Evolutionary conservation across 2,329 filamentous ascomycete species (phyloP).

Genomic region (Plenodomus lindquistii): DNA sequence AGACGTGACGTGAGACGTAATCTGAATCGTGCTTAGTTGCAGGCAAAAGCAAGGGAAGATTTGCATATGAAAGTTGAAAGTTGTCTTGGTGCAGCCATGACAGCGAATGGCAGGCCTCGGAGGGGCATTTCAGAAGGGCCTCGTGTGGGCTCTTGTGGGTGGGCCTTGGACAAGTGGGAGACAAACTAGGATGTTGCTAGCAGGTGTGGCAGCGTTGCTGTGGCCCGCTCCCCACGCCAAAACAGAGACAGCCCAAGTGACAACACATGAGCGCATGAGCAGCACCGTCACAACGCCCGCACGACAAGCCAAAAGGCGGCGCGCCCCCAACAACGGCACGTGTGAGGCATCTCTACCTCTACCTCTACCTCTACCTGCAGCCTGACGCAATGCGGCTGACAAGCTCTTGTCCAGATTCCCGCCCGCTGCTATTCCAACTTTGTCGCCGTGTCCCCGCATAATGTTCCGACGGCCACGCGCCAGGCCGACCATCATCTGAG

Average conservation of each 20-base stretch:
- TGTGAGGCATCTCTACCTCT: slow-evolving; percentile 10
- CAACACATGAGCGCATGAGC: slow-evolving; percentile 10
- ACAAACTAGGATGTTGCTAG: slow-evolving; percentile 11
- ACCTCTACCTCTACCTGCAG: too few species aligned
- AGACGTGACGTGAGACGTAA: too few species aligned
- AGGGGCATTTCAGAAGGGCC: too few species aligned
- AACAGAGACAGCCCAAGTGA: slow-evolving; percentile 21
- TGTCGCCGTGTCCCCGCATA: slow-evolving; percentile 13
- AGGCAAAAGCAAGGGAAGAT: too few species aligned
- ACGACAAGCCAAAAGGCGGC: slow-evolving; percentile 12
- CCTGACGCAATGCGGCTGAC: slow-evolving; percentile 27
- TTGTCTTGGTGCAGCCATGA: too few species aligned
- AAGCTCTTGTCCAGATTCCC: slow-evolving; percentile 14
- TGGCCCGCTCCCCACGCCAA: slow-evolving; percentile 16
- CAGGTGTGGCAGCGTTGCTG: slow-evolving; percentile 13
- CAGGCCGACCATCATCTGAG: slow-evolving; percentile 35
- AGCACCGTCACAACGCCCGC: slow-evolving; percentile 18
- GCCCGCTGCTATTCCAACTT: slow-evolving; percentile 8
- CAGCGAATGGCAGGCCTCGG: too few species aligned
- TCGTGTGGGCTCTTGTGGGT: too few species aligned
- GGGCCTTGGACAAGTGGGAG: background rate
- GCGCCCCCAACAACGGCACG: slow-evolving; percentile 17
- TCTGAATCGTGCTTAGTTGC: too few species aligned
- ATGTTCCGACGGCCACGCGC: slow-evolving; percentile 36
- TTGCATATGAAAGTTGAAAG: too few species aligned